Conservation (phyloP, 73 alveolate species). For the Paramecium octaurelia region DNA sequence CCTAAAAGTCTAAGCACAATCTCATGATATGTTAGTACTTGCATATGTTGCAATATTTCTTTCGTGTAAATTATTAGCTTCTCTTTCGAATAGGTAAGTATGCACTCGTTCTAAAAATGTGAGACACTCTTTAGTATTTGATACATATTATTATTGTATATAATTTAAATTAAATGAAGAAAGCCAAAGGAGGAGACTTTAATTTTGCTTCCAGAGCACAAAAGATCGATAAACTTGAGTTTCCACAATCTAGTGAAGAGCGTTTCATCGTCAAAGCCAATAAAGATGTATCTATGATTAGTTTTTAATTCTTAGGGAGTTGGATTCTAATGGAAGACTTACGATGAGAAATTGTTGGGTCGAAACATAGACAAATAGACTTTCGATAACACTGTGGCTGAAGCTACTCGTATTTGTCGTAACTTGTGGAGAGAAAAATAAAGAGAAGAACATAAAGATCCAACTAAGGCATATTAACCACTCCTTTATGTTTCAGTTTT, state of each 20-base stretch:
- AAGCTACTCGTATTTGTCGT: conserved; percentile 30
- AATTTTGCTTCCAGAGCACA: conserved; percentile 32
- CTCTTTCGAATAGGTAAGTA: conserved; percentile 43
- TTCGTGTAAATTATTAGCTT: conserved; percentile 32
- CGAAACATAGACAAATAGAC: neutral
- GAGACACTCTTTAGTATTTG: conserved; percentile 44
- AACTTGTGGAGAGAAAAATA: conserved; percentile 13
- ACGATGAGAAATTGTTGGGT: neutral
- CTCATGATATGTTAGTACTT: neutral
- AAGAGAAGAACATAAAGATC: conserved; percentile 45
- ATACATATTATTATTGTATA: neutral
- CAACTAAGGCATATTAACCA: neutral
- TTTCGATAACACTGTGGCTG: conserved; percentile 24
- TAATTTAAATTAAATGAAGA: conserved; percentile 3
- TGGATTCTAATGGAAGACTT: conserved; percentile 34
- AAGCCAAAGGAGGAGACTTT: neutral
- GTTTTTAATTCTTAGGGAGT: neutral
- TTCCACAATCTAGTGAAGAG: conserved; percentile 7
- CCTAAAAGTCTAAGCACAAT: conserved; percentile 14
- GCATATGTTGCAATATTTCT: conserved; percentile 7
- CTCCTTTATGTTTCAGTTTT: neutral
- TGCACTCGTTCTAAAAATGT: neutral
- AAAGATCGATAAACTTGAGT: conserved; percentile 14
- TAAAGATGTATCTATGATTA: neutral
- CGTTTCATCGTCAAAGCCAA: conserved; percentile 3